Evolutionary conservation across 2,329 filamentous ascomycete species (phyloP).

Genomic region (Cladosporium sphaerospermum): DNA sequence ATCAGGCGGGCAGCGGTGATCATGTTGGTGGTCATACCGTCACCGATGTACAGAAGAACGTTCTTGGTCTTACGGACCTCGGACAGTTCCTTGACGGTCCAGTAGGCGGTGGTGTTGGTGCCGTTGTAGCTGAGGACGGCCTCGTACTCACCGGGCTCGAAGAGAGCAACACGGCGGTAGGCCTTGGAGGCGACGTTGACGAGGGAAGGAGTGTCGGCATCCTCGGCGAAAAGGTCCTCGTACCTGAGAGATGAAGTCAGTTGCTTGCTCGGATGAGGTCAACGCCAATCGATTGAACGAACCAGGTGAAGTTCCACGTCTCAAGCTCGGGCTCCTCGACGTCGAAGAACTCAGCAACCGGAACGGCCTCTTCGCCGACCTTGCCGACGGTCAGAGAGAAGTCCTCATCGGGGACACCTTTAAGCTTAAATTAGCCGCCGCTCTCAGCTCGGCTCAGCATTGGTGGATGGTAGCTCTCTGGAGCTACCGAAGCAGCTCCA

Average conservation of each 20-base stretch:
- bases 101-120: constrained; percentile 65
- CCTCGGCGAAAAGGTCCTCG: constrained; percentile 66
- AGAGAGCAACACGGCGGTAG: constrained; percentile 68
- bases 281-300: constrained; percentile 42
- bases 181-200: constrained; percentile 77
- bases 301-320: constrained; percentile 80
- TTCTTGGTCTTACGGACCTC: constrained; percentile 74
- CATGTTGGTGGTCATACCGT: constrained; percentile 59
- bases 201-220: constrained; percentile 60
- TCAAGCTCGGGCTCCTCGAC: constrained; percentile 65
- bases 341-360: constrained; percentile 62
- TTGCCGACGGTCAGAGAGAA: constrained; percentile 72
- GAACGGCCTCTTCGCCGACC: constrained; percentile 48
- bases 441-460: too few relatives aligned
- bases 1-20: constrained; percentile 65
- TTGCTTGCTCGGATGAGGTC: neutral
- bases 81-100: constrained; percentile 67
- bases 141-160: constrained; percentile 72
- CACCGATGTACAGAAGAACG: constrained; percentile 76
- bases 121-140: constrained; percentile 72
- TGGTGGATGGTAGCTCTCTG: too few relatives aligned
- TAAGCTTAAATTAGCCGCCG: neutral
- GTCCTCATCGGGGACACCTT: constrained; percentile 59
- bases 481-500: too few relatives aligned
- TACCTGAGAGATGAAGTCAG: constrained; percentile 6